A percentile compares a stretch with the other conserved stretches of the same genome.
Conservation (phyloP, 371 early-diverging fungal genomes). For the Mucor velutinosus region DNA sequence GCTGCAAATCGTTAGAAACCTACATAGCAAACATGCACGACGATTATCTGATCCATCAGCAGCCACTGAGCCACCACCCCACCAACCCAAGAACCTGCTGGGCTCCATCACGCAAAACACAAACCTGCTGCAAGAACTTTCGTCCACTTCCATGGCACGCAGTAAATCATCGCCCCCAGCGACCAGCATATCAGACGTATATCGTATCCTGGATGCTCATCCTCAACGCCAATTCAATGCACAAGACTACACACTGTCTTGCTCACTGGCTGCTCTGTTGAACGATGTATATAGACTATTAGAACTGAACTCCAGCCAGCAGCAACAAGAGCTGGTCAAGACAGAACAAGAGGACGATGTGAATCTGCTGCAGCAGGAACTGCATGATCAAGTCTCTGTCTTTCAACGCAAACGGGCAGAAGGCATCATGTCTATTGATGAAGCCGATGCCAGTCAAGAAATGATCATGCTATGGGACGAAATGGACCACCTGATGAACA, state of each 20-base stretch:
- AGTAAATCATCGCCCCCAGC: slow-evolving; percentile 37
- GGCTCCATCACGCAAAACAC: slow-evolving; percentile 38
- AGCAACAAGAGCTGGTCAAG: neutral
- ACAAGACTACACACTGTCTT: slow-evolving; percentile 45
- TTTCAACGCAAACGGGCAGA: slow-evolving; percentile 24
- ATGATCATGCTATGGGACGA: slow-evolving; percentile 43
- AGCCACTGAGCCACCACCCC: too few relatives aligned
- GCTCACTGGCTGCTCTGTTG: slow-evolving; percentile 45
- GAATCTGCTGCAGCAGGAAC: slow-evolving; percentile 22
- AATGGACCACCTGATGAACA: slow-evolving; percentile 40
- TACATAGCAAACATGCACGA: slow-evolving; percentile 12
- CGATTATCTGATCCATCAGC: slow-evolving; percentile 28
- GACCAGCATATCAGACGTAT: slow-evolving; percentile 34
- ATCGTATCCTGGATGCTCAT: slow-evolving; percentile 28
- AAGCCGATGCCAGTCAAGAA: slow-evolving; percentile 17
- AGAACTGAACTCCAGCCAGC: slow-evolving; percentile 21
- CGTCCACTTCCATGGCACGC: slow-evolving; percentile 14
- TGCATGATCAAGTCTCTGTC: slow-evolving; percentile 29
- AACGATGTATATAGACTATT: slow-evolving; percentile 42
- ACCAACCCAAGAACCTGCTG: slow-evolving; percentile 10
- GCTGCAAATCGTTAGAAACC: slow-evolving; percentile 28
- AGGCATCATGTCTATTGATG: slow-evolving; percentile 9
- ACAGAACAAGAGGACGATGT: neutral
- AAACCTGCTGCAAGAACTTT: slow-evolving; percentile 16
- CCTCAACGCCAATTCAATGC: slow-evolving; percentile 2